A percentile compares a stretch with the other conserved stretches of the same genome.
These are phyloP conservation scores for Erythrobasidium yunnanense DNA, from an alignment of 768 basidiomycete genomes.

Conservation along the genomic window DNA sequence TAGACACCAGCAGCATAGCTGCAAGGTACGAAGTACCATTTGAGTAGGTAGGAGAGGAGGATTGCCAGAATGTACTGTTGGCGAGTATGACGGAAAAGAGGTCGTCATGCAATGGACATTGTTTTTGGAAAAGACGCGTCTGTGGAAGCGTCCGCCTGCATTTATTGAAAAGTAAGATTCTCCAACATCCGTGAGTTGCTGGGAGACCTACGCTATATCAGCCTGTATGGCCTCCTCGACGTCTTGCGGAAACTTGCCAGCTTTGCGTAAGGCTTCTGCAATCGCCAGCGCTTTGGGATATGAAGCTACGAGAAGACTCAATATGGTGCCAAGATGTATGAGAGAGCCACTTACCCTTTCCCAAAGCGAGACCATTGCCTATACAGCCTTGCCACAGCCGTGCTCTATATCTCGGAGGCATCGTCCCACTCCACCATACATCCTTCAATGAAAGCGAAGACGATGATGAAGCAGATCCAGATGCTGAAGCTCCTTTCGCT, in stretches of 20 bases:
- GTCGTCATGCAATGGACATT: conserved; percentile 71
- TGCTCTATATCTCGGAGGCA: conserved; percentile 69
- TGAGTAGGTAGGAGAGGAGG: conserved; percentile 68
- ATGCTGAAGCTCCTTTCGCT: too few species aligned
- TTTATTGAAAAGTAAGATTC: not conserved
- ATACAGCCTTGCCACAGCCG: conserved; percentile 74
- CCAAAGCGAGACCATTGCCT: conserved; percentile 68
- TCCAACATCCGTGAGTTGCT: not conserved
- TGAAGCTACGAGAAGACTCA: conserved; percentile 18
- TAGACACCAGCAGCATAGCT: conserved; percentile 75
- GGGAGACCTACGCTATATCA: conserved; percentile 50
- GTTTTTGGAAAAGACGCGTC: conserved; percentile 66
- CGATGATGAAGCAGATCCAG: too few species aligned
- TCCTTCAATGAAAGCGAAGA: too few species aligned
- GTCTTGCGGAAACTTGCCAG: conserved; percentile 57
- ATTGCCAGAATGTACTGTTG: conserved; percentile 67
- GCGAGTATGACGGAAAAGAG: conserved; percentile 73
- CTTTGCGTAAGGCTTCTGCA: conserved; percentile 58
- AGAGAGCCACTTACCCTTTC: conserved; percentile 53
- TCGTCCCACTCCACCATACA: conserved; percentile 75
- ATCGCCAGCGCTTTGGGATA: conserved; percentile 16
- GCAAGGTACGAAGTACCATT: conserved; percentile 48
- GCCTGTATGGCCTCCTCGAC: conserved; percentile 58
- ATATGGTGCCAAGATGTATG: not conserved
- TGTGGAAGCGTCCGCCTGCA: conserved; percentile 53